A percentile compares a stretch with the other conserved stretches of the same genome.
Conservation (phyloP, 225 moss, liverwort and hornwort genomes). For the Sphagnum contortum region DNA sequence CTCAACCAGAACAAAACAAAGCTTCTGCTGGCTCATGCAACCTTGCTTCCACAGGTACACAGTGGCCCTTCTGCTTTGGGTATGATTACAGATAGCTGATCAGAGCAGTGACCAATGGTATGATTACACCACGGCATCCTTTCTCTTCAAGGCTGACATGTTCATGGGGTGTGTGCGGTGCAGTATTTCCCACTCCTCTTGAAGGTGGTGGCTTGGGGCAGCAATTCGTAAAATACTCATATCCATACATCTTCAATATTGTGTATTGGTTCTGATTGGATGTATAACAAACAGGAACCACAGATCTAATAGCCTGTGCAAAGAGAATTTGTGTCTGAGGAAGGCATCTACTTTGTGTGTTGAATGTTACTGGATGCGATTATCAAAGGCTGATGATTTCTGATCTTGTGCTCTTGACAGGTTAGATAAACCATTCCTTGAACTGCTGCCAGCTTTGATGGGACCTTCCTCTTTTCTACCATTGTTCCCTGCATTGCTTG, state of each 20-base stretch:
- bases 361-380: no score
- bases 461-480: conserved; percentile 78
- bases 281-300: no score
- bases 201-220: conserved; percentile 90
- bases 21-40: conserved; percentile 53
- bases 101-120: no score
- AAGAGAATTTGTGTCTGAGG: no score
- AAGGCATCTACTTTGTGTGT: no score
- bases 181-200: conserved; percentile 92
- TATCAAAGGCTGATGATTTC: no score
- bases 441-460: conserved; percentile 73
- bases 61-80: background rate
- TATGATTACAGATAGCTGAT: conserved; percentile 7
- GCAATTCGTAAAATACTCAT: conserved; percentile 40
- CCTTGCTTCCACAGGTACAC: conserved; percentile 75
- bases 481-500: conserved; percentile 85
- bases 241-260: no score
- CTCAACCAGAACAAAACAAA: conserved; percentile 66
- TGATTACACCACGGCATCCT: no score
- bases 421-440: conserved; percentile 47
- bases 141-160: no score
- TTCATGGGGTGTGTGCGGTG: no score
- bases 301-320: no score
- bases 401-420: conserved; percentile 19
- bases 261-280: no score